Evolutionary conservation across 2,329 filamentous ascomycete species (phyloP), one percentile per base, ranked within the genome.

Genomic region (Cylindrodendrum hubeiense): DNA sequence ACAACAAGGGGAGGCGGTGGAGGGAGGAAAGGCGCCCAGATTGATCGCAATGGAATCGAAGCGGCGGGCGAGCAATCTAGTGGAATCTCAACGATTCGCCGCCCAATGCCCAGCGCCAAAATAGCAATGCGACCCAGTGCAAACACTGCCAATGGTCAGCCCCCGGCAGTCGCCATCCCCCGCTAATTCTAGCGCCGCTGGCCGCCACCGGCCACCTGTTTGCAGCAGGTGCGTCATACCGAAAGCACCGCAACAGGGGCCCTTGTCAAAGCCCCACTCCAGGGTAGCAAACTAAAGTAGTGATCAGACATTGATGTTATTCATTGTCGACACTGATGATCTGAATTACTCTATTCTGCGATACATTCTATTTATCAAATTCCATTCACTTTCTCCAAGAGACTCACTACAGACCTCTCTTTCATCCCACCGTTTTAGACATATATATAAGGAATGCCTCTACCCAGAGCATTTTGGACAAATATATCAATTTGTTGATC

Each of bases 151-250:
- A 61, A 50, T 63, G 52, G 62, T 56, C 63, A 63, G 66, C 54
- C 37, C 37, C 37, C 50, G 19, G 26, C 44, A 34, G 26, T 30
- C n/a, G 12, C 33, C 13, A 13, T 49, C 41, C 34, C 28, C 49
- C 41, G 8, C 54, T 47, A 33, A 24, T 26, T 49, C 21, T 39
- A 52, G 37, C 53, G 19, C 34, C 60, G 5, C 21, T 37, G 30
- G 53, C 60, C 53, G 39, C 28, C 47, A 53, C 56, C 47, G 46
- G 53, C 22, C 53, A 47, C 34, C 37, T 22, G 54, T 37, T 57
- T 49, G 54, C 54, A 49, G 37, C 44, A 30, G 30, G 33, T 63
- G 54, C 54, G 60, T 63, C 60, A 63, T 63, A 39, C 53, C 60
- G 13, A 19, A 41, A 46, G 39, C 53, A 17, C 10, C 37, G 26